Base-by-base conservation (phyloP, 192 early-diverging fungal species). In the Backusella luteola region DNA sequence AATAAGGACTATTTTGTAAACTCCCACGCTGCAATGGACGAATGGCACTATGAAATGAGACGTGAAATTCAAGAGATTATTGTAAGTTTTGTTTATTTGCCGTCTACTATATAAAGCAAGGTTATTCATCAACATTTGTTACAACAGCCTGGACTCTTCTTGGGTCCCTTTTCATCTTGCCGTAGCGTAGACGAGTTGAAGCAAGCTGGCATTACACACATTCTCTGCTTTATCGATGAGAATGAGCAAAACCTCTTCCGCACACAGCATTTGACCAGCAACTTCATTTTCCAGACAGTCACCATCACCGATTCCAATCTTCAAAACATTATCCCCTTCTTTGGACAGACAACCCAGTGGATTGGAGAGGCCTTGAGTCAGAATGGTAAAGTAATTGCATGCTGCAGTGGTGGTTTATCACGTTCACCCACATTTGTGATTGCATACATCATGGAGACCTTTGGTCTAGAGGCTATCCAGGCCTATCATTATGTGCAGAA, bases 401-500 rank as follows among this genome's bases (percentile, higher is more conserved):
- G 89, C 41, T 93, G 92, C 69, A 92, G 89, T 79, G 93, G 92
- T 26, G 96, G 95, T 11, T 93, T 98, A 67, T 93, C 93, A 4
- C 85, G 96, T 73, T 90, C 90, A 34, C 93, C 96, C 8, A 86
- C 92, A 39, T 94, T 98, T 84, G 93, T 96, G 0, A 90, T 96
- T 34, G 95, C 95, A 3, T 98, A 96, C 84, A 74, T 97, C 44
- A 98, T 98, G 93, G 91, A 91, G 73, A 85, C 86, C 0, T 87
- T 90, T 80, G 80, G 85, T 1, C 77, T 92, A 79, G 86, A 87
- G 34, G 95, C 91, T 69, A 75, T 84, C 29, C 84, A 90, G 21
- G 94, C 95, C 3, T 95, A 92, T 76, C 86, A 89, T 42, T 94
- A 88, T 85, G 94, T 98, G 23, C 96, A 97, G 80, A 93, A 91